These are phyloP conservation scores for Flaveria floridana DNA, from an alignment of 140 eudicot genomes.

Conservation along the genomic window DNA sequence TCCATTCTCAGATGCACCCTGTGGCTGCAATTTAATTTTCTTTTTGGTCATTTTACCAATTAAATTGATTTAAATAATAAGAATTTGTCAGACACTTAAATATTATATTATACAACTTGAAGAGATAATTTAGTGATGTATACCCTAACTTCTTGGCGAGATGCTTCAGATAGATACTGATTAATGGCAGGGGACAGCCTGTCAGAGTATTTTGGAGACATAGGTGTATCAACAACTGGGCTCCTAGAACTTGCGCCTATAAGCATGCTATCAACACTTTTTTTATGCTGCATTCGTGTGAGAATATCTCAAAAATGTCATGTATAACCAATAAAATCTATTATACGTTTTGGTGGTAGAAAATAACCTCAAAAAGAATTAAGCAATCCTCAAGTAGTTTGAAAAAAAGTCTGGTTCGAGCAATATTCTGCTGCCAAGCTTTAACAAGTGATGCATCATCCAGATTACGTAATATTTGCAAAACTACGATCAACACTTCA, in stretches of 20 bases:
- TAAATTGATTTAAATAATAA: not conserved
- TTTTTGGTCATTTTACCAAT: not conserved
- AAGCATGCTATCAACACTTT: constrained; percentile 86
- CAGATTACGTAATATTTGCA: constrained; percentile 88
- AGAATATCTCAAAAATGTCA: constrained; percentile 1
- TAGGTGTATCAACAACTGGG: constrained; percentile 73
- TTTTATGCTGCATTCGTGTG: constrained; percentile 66
- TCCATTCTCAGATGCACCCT: constrained; percentile 91
- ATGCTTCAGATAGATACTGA: constrained; percentile 88
- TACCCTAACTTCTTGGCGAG: constrained; percentile 92
- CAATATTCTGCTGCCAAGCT: constrained; percentile 95
- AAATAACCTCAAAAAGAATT: constrained; percentile 75
- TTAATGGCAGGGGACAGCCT: constrained; percentile 97
- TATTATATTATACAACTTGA: not conserved
- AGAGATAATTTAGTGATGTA: constrained; percentile 26
- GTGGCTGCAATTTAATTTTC: constrained; percentile 51
- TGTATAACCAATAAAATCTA: not conserved
- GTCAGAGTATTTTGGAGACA: constrained; percentile 86
- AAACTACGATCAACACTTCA: constrained; percentile 78
- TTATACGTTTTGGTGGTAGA: constrained; percentile 14
- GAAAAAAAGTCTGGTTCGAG: constrained; percentile 89
- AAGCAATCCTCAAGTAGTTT: constrained; percentile 89
- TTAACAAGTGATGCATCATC: constrained; percentile 89
- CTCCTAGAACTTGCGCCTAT: constrained; percentile 87
- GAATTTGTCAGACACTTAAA: not conserved